These are phyloP conservation scores for Cercophora sp. DNA, from an alignment of 495 filamentous ascomycete genomes.

Conservation along the genomic window DNA sequence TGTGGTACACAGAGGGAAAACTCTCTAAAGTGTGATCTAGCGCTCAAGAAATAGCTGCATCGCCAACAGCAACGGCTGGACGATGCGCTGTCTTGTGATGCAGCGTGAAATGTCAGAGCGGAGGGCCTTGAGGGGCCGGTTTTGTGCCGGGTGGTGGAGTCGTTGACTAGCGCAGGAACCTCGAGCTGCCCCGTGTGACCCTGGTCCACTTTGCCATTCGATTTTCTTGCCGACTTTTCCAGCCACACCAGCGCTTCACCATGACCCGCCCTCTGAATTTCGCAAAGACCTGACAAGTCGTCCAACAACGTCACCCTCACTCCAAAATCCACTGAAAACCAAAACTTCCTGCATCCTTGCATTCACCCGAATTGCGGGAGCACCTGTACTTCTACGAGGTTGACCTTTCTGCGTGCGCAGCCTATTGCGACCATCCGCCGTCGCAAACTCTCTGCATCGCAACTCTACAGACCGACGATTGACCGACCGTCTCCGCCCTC, in stretches of 20 bases:
- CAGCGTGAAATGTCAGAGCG: neutral
- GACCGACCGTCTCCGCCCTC: conserved; percentile 7
- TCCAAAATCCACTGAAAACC: conserved; percentile 14
- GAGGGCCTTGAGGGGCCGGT: neutral
- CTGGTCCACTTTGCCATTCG: conserved; percentile 2
- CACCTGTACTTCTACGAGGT: neutral
- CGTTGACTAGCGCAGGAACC: neutral
- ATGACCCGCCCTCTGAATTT: conserved; percentile 27
- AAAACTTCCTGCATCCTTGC: conserved; percentile 27
- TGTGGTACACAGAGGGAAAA: too few relatives aligned
- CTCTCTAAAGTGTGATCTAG: too few relatives aligned
- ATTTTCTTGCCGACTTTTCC: conserved; percentile 21
- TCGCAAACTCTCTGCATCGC: neutral
- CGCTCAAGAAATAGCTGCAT: too few relatives aligned
- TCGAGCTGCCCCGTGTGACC: neutral
- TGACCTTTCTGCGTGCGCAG: conserved; percentile 6
- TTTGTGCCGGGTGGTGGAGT: neutral
- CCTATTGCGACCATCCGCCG: conserved; percentile 1
- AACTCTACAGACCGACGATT: conserved; percentile 1
- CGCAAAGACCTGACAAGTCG: neutral
- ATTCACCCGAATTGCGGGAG: conserved; percentile 17
- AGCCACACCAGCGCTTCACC: conserved; percentile 24
- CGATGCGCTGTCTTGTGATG: neutral
- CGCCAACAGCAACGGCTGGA: too few relatives aligned
- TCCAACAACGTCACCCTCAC: conserved; percentile 13